Evolutionary conservation across 169 alveolate species (phyloP).

Genomic region (Eimeria necatrix): DNA sequence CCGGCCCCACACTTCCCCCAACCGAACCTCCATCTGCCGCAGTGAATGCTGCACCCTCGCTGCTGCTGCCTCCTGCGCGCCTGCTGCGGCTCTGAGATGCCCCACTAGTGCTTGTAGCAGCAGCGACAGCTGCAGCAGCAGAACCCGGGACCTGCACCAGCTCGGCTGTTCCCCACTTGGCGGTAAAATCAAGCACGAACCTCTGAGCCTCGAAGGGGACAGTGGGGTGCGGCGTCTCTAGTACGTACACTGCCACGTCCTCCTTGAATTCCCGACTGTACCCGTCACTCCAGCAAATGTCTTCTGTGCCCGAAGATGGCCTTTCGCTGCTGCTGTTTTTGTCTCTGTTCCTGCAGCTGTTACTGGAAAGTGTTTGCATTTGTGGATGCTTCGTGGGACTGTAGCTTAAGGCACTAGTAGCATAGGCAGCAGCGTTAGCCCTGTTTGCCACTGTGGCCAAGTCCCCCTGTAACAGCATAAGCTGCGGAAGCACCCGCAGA

Average conservation of each 20-base stretch:
- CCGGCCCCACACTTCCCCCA: slow-evolving; percentile 1
- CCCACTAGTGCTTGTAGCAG: not conserved
- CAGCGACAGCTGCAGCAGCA: slow-evolving; percentile 33
- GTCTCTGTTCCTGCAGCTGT: not conserved
- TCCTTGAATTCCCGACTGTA: not conserved
- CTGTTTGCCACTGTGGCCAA: slow-evolving; percentile 19
- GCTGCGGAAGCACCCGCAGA: slow-evolving; percentile 60
- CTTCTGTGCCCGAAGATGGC: not conserved
- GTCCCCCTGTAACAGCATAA: slow-evolving; percentile 51
- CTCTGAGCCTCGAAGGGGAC: slow-evolving; percentile 66
- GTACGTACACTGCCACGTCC: slow-evolving; percentile 49
- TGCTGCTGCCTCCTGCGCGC: not conserved
- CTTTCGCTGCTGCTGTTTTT: not conserved
- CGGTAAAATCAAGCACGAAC: not conserved
- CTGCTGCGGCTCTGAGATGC: slow-evolving; percentile 39
- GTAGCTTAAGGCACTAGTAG: not conserved
- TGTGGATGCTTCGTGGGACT: not conserved
- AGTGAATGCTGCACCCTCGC: not conserved
- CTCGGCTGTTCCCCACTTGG: slow-evolving; percentile 31
- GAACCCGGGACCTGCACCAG: not conserved
- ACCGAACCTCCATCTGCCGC: slow-evolving; percentile 17
- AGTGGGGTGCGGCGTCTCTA: slow-evolving; percentile 66
- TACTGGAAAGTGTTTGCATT: not conserved
- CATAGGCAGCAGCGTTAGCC: slow-evolving; percentile 25
- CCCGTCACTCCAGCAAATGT: not conserved